These are phyloP conservation scores for Arctostaphylos glauca DNA, from an alignment of 148 eudicot species.

Conservation along the genomic window DNA sequence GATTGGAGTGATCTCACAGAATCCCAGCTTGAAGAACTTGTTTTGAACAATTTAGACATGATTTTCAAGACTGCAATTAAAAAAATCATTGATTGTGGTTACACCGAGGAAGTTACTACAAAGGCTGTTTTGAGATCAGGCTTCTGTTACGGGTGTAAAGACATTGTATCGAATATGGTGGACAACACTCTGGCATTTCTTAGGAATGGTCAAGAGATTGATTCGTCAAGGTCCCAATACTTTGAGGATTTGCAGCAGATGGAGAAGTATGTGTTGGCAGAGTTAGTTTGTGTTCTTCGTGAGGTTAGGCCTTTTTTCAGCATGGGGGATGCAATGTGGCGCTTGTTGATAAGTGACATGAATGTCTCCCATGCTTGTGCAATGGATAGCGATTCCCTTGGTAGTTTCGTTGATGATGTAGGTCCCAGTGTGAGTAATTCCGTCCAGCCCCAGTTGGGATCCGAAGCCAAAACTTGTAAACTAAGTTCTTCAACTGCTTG, in stretches of 20 bases:
- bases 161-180: slow-evolving; percentile 72
- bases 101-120: slow-evolving; percentile 67
- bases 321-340: slow-evolving; percentile 98
- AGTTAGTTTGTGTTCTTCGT: slow-evolving; percentile 75
- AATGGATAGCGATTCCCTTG: slow-evolving; percentile 60
- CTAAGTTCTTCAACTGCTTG: slow-evolving; percentile 26
- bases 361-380: slow-evolving; percentile 93
- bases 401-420: slow-evolving; percentile 40
- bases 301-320: slow-evolving; percentile 88
- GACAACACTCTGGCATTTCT: slow-evolving; percentile 73
- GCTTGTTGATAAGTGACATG: slow-evolving; percentile 86
- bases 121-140: slow-evolving; percentile 82
- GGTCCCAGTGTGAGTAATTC: slow-evolving; percentile 30
- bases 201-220: slow-evolving; percentile 54
- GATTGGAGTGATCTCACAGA: slow-evolving; percentile 94
- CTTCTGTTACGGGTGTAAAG: slow-evolving; percentile 78
- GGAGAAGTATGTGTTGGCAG: slow-evolving; percentile 76
- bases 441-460: slow-evolving; percentile 37
- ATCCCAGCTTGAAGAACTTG: slow-evolving; percentile 82
- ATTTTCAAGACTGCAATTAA: slow-evolving; percentile 74
- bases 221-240: slow-evolving; percentile 46
- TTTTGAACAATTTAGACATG: slow-evolving; percentile 64
- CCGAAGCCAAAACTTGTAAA: slow-evolving; percentile 42
- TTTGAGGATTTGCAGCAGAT: slow-evolving; percentile 78
- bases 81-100: slow-evolving; percentile 66